These are phyloP conservation scores for Meyerozyma smithsonii DNA, from an alignment of 1,139 yeast genomes.

Conservation along the genomic window DNA sequence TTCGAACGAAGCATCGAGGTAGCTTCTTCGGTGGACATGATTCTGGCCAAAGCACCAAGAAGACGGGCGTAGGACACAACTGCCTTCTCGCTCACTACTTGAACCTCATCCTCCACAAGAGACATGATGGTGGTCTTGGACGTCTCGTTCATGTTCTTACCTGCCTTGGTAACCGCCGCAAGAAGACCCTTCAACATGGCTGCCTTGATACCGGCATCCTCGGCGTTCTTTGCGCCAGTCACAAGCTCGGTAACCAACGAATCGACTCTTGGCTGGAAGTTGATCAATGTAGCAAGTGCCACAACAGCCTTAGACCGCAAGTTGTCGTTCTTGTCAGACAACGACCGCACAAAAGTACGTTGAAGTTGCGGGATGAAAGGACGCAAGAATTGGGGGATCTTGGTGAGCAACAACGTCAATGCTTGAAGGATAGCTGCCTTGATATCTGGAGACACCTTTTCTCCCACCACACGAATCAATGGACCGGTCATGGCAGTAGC, in stretches of 20 bases:
- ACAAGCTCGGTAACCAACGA: constrained; percentile 84
- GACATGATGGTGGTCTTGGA: constrained; percentile 67
- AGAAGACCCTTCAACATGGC: constrained; percentile 84
- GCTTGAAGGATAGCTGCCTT: constrained; percentile 90
- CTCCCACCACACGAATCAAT: constrained; percentile 95
- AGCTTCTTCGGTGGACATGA: constrained; percentile 64
- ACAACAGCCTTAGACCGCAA: constrained; percentile 84
- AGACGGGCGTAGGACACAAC: constrained; percentile 75
- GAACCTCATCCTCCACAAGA: constrained; percentile 72
- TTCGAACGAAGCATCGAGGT: constrained; percentile 53
- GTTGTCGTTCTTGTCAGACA: constrained; percentile 74
- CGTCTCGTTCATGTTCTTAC: constrained; percentile 66
- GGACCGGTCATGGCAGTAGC: constrained; percentile 97
- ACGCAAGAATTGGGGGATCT: constrained; percentile 86
- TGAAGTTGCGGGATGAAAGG: constrained; percentile 98
- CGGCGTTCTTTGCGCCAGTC: constrained; percentile 62
- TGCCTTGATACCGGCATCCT: constrained; percentile 63
- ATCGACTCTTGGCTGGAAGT: constrained; percentile 90
- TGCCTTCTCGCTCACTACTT: constrained; percentile 47
- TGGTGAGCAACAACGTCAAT: constrained; percentile 67
- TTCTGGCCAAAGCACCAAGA: constrained; percentile 71
- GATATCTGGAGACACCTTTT: constrained; percentile 83
- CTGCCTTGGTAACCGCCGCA: constrained; percentile 80
- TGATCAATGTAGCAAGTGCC: constrained; percentile 83
- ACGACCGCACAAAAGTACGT: constrained; percentile 90